Conservation (phyloP, 352 stramenopile genomes). For the Phytophthora kernoviae region DNA sequence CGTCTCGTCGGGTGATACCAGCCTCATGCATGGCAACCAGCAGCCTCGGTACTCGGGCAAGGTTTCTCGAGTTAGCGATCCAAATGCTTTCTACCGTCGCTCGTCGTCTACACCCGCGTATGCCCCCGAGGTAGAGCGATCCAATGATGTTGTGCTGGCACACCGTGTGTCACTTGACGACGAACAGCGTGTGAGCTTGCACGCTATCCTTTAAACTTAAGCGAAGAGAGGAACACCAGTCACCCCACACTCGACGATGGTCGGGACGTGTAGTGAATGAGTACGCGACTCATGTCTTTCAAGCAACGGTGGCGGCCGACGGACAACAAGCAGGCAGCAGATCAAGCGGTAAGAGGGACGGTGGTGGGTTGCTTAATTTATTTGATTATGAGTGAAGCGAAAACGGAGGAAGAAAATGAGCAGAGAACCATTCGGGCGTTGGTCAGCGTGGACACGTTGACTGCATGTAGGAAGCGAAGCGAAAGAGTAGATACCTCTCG, state of each 20-base stretch:
- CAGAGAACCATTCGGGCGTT: constrained; percentile 20
- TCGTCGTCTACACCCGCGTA: constrained; percentile 36
- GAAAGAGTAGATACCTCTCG: constrained; percentile 15
- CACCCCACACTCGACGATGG: constrained; percentile 4
- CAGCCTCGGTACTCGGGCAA: constrained; percentile 33
- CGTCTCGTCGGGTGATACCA: constrained; percentile 37
- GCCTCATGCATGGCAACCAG: constrained; percentile 33
- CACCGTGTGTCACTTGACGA: constrained; percentile 66
- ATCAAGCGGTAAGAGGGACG: constrained; percentile 8
- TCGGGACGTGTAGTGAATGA: constrained; percentile 10
- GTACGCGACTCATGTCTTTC: constrained; percentile 10
- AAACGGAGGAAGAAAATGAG: constrained; percentile 16
- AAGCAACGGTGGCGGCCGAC: background rate
- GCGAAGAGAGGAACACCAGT: constrained; percentile 7
- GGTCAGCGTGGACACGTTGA: constrained; percentile 1
- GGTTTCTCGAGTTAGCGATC: constrained; percentile 47
- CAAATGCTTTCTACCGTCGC: constrained; percentile 51
- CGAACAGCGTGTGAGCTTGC: constrained; percentile 63
- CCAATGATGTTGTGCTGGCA: constrained; percentile 60
- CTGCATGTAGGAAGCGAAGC: constrained; percentile 15
- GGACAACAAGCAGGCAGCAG: background rate
- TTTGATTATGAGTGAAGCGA: constrained; percentile 38
- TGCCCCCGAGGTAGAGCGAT: constrained; percentile 37
- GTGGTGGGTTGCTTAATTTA: constrained; percentile 42
- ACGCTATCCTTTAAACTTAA: constrained; percentile 60